phyloP scores from a whole-genome alignment of 768 basidiomycete species.

The Boletus vinaceobasis region DNA sequence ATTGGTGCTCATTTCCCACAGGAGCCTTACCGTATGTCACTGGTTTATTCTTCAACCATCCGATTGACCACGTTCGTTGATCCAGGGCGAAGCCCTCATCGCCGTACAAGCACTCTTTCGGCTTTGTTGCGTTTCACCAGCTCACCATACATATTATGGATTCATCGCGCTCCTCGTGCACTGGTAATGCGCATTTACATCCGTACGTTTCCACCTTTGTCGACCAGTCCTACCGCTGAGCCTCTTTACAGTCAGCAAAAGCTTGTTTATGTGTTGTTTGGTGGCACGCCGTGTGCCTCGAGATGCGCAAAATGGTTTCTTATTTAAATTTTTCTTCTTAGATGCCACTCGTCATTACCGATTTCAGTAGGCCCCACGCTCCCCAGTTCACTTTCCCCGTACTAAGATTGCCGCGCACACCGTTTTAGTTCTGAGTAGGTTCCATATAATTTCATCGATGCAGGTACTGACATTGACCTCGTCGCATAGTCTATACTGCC shows the following conservation, averaged over 20 bases:
- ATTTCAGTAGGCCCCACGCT: conserved; percentile 35
- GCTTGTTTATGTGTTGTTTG: conserved; percentile 36
- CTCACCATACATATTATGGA: conserved; percentile 22
- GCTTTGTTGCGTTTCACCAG: not conserved
- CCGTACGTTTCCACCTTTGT: conserved; percentile 29
- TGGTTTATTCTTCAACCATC: too few species aligned
- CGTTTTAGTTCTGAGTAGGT: conserved; percentile 37
- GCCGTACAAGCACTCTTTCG: conserved; percentile 32
- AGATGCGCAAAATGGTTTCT: not conserved
- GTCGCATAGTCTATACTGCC: conserved; percentile 32
- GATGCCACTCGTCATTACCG: conserved; percentile 37
- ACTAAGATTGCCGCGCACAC: conserved; percentile 6
- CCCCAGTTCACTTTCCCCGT: too few species aligned
- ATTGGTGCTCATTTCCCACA: conserved; percentile 4
- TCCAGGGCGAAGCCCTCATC: conserved; percentile 51
- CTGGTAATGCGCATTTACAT: conserved; percentile 51
- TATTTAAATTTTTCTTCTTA: not conserved
- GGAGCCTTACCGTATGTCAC: conserved; percentile 27
- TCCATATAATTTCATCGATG: not conserved
- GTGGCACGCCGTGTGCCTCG: conserved; percentile 26
- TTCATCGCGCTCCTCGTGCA: conserved; percentile 57
- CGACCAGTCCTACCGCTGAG: not conserved
- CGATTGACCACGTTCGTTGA: not conserved
- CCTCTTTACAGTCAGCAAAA: conserved; percentile 45
- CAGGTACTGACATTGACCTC: conserved; percentile 1